A percentile compares a stretch with the other conserved stretches of the same genome.
These are phyloP conservation scores for Candida silvicultrix DNA, from an alignment of 805 yeast species.

Conservation along the genomic window DNA sequence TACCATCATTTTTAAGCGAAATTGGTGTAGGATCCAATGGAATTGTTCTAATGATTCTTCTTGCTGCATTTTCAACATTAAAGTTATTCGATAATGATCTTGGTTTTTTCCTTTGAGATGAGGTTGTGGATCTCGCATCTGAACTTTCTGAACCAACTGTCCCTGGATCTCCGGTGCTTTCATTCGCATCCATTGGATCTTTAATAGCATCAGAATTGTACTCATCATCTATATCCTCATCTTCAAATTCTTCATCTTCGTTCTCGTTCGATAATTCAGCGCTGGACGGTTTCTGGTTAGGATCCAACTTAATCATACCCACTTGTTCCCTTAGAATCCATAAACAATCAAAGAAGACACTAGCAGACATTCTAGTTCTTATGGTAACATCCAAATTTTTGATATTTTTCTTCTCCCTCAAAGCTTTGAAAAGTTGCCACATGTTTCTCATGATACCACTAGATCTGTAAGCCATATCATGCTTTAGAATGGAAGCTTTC, in stretches of 20 bases:
- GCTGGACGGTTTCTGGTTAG: slow-evolving; percentile 11
- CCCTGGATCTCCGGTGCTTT: slow-evolving; percentile 22
- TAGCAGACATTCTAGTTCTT: slow-evolving; percentile 84
- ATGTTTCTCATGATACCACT: slow-evolving; percentile 91
- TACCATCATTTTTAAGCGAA: slow-evolving; percentile 10
- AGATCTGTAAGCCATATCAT: slow-evolving; percentile 89
- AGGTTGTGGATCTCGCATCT: slow-evolving; percentile 23
- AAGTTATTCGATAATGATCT: slow-evolving; percentile 48
- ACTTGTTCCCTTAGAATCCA: slow-evolving; percentile 81
- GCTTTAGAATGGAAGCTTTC: slow-evolving; percentile 79
- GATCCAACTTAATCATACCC: slow-evolving; percentile 68
- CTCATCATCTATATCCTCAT: slow-evolving; percentile 18
- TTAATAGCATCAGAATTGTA: slow-evolving; percentile 6
- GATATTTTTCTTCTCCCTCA: slow-evolving; percentile 42
- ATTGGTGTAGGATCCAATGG: slow-evolving; percentile 85
- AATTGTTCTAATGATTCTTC: slow-evolving; percentile 68
- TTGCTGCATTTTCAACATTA: slow-evolving; percentile 66
- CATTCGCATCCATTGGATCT: not conserved
- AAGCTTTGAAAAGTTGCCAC: slow-evolving; percentile 78
- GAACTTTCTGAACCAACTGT: slow-evolving; percentile 31
- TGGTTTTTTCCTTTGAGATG: slow-evolving; percentile 29
- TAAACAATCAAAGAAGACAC: slow-evolving; percentile 86
- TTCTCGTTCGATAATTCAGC: slow-evolving; percentile 9
- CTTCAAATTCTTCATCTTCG: slow-evolving; percentile 19
- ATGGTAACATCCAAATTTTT: slow-evolving; percentile 46